Evolutionary conservation across 1,139 yeast genomes (phyloP), one percentile per base, ranked within the genome.

Genomic region (Kazachstania sp.): DNA sequence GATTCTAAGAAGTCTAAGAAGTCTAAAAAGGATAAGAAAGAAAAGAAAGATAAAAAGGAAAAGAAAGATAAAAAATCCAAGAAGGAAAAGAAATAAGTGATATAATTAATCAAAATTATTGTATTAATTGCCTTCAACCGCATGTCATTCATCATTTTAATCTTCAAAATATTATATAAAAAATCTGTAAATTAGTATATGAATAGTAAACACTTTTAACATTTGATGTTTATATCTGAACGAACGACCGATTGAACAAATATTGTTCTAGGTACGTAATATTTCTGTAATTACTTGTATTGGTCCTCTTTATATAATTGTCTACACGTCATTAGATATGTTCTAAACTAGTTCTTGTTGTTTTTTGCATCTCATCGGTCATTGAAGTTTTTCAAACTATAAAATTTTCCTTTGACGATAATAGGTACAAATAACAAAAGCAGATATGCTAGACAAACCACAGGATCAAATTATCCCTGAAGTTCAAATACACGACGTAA

Each of bases 1-100:
- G 67, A 71, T 56, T 64, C 66, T 47, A 69, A 71, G 68, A 67
- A 71, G 54, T 64, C 64, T 37, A 69, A 69, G 66, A 60, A 66
- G 52, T 63, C 67, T 41, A 69, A 70, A 57, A 64, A 67, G 47
- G 54, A 54, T 40, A 57, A 61, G 55, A 59, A 59, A 43, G 52
- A 51, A 41, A 55, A 44, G 13, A 38, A 38, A 19, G 45, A 41
- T 19, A 45, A 45, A 38, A 43, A 46, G 19, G 51, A 48, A 18
- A 49, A 51, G 47, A 50, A 50, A 41, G n/a, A n/a, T n/a, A n/a
- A n/a, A n/a, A n/a, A n/a, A n/a, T n/a, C n/a, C n/a, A n/a, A n/a
- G n/a, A 23, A 23, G 28, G 28, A 23, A 23, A 23, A 23, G 28
- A 23, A 23, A 23, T 23, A 23, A 23, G 8, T 23, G 28, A 23